Conservation (phyloP, 192 early-diverging fungal genomes). For the Mortierella alpina region DNA sequence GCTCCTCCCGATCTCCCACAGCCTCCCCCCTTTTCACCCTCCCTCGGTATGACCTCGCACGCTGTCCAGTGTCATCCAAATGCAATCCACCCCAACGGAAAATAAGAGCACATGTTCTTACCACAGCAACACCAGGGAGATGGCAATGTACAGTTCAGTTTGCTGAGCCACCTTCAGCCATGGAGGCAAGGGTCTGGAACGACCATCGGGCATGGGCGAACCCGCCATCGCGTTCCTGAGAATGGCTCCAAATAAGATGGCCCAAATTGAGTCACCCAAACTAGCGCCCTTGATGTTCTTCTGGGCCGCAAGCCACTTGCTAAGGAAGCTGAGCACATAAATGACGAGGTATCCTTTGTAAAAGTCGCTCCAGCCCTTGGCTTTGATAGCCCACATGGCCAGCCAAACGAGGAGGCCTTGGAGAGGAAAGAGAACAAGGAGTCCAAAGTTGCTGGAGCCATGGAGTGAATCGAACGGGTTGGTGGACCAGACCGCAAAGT, state of each 20-base stretch:
- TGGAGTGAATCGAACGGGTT: constrained; percentile 63
- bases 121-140: constrained; percentile 61
- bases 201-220: constrained; percentile 33
- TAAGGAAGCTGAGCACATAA: constrained; percentile 56
- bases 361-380: constrained; percentile 52
- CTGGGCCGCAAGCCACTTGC: constrained; percentile 63
- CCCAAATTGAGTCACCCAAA: constrained; percentile 67
- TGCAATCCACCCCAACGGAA: no score
- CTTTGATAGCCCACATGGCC: constrained; percentile 44
- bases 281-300: constrained; percentile 54
- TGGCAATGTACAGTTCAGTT: constrained; percentile 66
- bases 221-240: constrained; percentile 55
- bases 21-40: neutral
- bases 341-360: constrained; percentile 57
- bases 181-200: constrained; percentile 49
- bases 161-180: constrained; percentile 67
- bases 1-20: no score
- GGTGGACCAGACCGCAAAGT: constrained; percentile 52
- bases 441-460: constrained; percentile 40
- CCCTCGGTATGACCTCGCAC: neutral
- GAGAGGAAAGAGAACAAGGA: constrained; percentile 58
- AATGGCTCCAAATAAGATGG: constrained; percentile 61
- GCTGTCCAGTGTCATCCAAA: no score
- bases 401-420: constrained; percentile 60
- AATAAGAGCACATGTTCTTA: neutral